A percentile compares a stretch with the other conserved stretches of the same genome.
phyloP scores from a whole-genome alignment of 306 rosid species.

The Cotoneaster glaucophyllus region DNA sequence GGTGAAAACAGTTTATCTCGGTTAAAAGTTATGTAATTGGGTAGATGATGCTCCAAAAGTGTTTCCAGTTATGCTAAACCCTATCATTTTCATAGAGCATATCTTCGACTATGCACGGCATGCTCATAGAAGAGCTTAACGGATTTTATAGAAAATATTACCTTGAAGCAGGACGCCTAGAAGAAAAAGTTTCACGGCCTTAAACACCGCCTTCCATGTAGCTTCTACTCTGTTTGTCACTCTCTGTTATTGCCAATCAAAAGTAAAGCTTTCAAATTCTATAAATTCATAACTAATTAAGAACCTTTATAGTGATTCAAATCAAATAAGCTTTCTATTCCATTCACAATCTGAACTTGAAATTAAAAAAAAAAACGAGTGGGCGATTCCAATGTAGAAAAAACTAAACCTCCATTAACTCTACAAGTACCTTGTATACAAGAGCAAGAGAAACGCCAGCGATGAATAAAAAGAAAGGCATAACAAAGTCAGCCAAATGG shows the following conservation, averaged over 20 bases:
- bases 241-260: conserved; percentile 33
- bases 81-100: not conserved
- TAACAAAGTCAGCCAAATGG: conserved; percentile 77
- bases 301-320: not conserved
- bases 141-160: conserved; percentile 14
- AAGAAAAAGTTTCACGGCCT: conserved; percentile 52
- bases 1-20: not conserved
- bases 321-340: not conserved
- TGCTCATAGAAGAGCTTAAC: not conserved
- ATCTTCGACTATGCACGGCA: not conserved
- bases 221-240: conserved; percentile 45
- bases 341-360: not conserved
- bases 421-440: conserved; percentile 50
- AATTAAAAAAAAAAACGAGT: not conserved
- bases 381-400: not conserved
- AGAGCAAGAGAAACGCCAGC: conserved; percentile 78
- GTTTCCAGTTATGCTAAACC: not conserved
- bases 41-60: not conserved
- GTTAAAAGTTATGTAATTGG: not conserved
- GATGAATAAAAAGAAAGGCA: conserved; percentile 85
- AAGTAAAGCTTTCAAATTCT: not conserved
- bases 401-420: not conserved
- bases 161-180: conserved; percentile 88
- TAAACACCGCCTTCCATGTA: conserved; percentile 49
- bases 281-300: not conserved